Percentiles rank a stretch among this genome's conserved stretches.
These are phyloP conservation scores for Lactarius akahatsu DNA, from an alignment of 768 basidiomycete species.

Conservation along the genomic window DNA sequence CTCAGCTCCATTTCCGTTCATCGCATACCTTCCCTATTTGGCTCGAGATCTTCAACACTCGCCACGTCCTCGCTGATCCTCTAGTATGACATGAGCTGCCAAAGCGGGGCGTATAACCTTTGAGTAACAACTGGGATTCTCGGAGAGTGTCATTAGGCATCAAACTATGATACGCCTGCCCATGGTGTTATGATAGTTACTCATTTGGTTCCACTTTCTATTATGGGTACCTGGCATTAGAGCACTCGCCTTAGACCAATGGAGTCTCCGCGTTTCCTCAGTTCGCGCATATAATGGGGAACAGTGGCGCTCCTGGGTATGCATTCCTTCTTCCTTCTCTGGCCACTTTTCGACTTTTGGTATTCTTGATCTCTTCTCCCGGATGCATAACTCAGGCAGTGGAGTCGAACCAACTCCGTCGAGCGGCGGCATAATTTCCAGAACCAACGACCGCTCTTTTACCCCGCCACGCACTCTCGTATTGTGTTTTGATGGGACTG, in stretches of 20 bases:
- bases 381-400: not conserved
- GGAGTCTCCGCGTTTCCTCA: not conserved
- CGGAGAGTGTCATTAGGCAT: not conserved
- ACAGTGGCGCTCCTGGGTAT: not conserved
- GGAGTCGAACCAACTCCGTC: not conserved
- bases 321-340: not conserved
- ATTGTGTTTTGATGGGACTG: constrained; percentile 67
- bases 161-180: not conserved
- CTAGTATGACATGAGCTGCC: not conserved
- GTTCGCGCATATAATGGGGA: not conserved
- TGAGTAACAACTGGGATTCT: not conserved
- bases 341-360: not conserved
- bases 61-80: not conserved
- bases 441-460: not conserved
- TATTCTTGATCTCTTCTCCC: not conserved
- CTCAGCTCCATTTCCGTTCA: not conserved
- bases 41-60: not conserved
- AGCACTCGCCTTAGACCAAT: not conserved
- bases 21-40: not conserved
- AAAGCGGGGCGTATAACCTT: not conserved
- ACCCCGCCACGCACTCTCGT: constrained; percentile 48
- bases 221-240: not conserved
- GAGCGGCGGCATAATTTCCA: not conserved
- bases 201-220: not conserved
- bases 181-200: not conserved